Evolutionary conservation across 768 basidiomycete genomes (phyloP).

Genomic region (Saitozyma sp.): DNA sequence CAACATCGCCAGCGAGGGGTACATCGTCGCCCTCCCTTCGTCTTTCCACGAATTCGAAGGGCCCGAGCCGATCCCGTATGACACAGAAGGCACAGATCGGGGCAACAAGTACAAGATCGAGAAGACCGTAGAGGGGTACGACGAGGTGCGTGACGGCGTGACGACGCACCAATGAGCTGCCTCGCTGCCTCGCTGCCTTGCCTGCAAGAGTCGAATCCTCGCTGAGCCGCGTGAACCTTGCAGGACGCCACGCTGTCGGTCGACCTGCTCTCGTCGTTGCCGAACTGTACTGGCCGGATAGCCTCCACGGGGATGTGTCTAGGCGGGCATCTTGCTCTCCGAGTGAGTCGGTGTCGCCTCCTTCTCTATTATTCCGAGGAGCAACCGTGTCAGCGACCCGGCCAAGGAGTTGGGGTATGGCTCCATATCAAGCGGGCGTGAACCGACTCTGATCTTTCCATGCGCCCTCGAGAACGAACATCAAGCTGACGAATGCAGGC

Average conservation of each 20-base stretch:
- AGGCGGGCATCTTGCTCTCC: slow-evolving; percentile 44
- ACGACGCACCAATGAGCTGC: too few species aligned
- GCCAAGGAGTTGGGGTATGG: too few species aligned
- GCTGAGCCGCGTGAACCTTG: not conserved
- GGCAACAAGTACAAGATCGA: slow-evolving; percentile 96
- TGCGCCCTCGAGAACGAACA: not conserved
- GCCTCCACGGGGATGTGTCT: slow-evolving; percentile 55
- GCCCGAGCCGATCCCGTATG: slow-evolving; percentile 84
- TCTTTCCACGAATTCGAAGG: slow-evolving; percentile 88
- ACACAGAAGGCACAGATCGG: slow-evolving; percentile 80
- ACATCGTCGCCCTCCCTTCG: slow-evolving; percentile 51
- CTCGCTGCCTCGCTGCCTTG: not conserved
- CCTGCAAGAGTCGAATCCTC: not conserved
- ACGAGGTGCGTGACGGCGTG: slow-evolving; percentile 62
- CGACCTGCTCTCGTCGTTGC: slow-evolving; percentile 69
- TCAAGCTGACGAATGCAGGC: slow-evolving; percentile 59
- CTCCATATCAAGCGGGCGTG: not conserved
- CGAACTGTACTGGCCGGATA: slow-evolving; percentile 88
- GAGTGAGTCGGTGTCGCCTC: slow-evolving; percentile 20
- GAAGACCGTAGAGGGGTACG: slow-evolving; percentile 82
- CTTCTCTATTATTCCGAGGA: too few species aligned
- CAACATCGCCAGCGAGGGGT: slow-evolving; percentile 50
- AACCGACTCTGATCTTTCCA: not conserved
- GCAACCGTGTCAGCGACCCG: too few species aligned
- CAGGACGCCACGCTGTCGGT: slow-evolving; percentile 77